Evolutionary conservation across 2,329 filamentous ascomycete genomes (phyloP).

Genomic region (Neurospora crassa): DNA sequence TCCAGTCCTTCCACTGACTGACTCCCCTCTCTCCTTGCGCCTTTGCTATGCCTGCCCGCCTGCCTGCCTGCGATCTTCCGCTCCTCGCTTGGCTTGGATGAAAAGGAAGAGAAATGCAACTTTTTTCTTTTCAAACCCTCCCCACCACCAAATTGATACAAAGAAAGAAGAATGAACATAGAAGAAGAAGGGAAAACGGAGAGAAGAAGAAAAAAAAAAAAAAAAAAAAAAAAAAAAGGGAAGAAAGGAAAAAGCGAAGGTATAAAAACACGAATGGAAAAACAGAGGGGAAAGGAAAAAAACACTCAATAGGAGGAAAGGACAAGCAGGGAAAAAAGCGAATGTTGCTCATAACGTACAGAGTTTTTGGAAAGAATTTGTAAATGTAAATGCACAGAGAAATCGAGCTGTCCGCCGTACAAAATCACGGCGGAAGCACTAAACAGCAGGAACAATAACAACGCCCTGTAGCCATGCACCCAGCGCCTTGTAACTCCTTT

Average conservation of each 20-base stretch:
- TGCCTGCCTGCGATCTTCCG: no score
- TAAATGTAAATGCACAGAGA: neutral
- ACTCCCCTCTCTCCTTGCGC: no score
- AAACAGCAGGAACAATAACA: neutral
- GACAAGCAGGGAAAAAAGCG: neutral
- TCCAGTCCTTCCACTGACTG: no score
- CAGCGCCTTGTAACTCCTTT: neutral
- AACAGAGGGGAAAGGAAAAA: neutral
- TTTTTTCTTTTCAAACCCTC: neutral
- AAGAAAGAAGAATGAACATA: neutral
- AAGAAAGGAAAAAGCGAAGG: neutral
- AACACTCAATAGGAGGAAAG: neutral
- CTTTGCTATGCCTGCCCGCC: no score
- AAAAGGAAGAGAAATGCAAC: neutral
- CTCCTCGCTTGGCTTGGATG: no score
- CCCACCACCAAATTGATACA: neutral
- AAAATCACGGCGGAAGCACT: neutral
- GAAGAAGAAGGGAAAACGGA: neutral
- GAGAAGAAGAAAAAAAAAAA: neutral
- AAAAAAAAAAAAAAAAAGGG: no score
- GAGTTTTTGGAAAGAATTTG: neutral
- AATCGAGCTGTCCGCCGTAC: neutral
- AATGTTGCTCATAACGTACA: conserved; percentile 1
- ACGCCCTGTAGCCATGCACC: neutral
- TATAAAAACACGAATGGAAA: conserved; percentile 1